Conservation (phyloP, 2,329 filamentous ascomycete species). For the Colletotrichum ledebouriae region DNA sequence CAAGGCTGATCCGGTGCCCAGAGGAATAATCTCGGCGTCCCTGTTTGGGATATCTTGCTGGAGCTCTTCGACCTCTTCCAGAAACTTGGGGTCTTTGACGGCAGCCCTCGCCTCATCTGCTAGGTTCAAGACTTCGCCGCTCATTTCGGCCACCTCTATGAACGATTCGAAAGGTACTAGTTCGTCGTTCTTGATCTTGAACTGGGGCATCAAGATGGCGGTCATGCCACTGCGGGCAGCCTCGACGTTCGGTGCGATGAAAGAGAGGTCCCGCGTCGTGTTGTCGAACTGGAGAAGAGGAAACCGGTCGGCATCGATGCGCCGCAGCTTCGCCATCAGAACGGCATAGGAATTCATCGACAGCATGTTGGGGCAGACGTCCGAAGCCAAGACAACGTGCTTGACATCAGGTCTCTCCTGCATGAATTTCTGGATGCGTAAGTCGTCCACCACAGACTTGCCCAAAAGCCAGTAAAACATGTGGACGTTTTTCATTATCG, state of each 20-base stretch:
- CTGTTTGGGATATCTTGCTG: slow-evolving; percentile 77
- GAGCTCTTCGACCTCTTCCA: slow-evolving; percentile 61
- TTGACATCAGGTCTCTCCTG: slow-evolving; percentile 69
- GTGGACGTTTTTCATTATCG: slow-evolving; percentile 76
- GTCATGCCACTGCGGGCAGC: slow-evolving; percentile 60
- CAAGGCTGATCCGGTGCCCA: slow-evolving; percentile 91
- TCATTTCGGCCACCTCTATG: slow-evolving; percentile 55
- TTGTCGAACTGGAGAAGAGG: slow-evolving; percentile 77
- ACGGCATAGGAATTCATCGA: slow-evolving; percentile 75
- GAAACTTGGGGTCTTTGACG: slow-evolving; percentile 59
- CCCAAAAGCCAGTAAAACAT: slow-evolving; percentile 88
- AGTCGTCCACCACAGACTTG: slow-evolving; percentile 72
- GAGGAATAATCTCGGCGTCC: slow-evolving; percentile 85
- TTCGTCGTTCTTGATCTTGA: slow-evolving; percentile 60
- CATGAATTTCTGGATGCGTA: slow-evolving; percentile 78
- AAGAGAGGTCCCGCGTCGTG: slow-evolving; percentile 47
- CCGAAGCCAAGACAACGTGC: slow-evolving; percentile 83
- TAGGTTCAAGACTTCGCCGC: slow-evolving; percentile 63
- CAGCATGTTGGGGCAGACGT: slow-evolving; percentile 82
- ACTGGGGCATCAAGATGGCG: slow-evolving; percentile 62
- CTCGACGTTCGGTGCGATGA: slow-evolving; percentile 50
- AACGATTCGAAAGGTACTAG: slow-evolving; percentile 58
- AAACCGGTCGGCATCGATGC: slow-evolving; percentile 82
- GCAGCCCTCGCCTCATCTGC: slow-evolving; percentile 62
- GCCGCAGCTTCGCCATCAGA: slow-evolving; percentile 76